Evolutionary conservation across 805 yeast genomes (phyloP), one percentile per base, ranked within the genome.

Genomic region (Sugiyamaella chiloensis): DNA sequence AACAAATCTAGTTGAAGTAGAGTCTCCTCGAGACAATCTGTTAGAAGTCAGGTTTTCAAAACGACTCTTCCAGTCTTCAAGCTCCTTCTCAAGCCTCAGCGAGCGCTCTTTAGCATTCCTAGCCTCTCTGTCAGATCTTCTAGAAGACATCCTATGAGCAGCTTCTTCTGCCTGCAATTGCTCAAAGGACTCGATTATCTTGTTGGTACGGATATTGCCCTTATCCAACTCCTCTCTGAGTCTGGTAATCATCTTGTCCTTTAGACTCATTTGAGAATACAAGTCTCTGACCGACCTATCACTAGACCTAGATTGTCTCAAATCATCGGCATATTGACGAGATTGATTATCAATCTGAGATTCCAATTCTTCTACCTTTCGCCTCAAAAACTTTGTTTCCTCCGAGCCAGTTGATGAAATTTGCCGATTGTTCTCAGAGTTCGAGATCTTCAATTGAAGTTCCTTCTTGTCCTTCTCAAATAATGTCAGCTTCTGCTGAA

Each of bases 201-300:
- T 71, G 26, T 57, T 59, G 24, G 78, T 68, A 44, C 73, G 71
- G 46, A 70, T 71, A 51, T 79, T 83, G 48, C 70, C 68, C 46
- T 72, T 71, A 52, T 72, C 70, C 51, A 76, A 72, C 51, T 80
- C 87, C 47, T 78, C 80, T 52, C 76, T 73, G 29, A 61, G 56
- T 24, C 65, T 56, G 5, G 52, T 53, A 4, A 58, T 52, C 7
- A 42, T 50, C 50, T 60, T 54, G 27, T 61, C 65, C 46, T 62
- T 63, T 31, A 56, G 64, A 9, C 35, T 52, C 17, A 61, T 36
- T 44, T 61, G 62, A 14, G 44, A 40, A 9, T 52, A 30, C 37
- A 61, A 48, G 24, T 62, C 66, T 12, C 53, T 45, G 8, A 55
- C 50, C 27, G 58, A 47, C n/a, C 63, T 42, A 19, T 62, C 66